Conservation (phyloP, 176 grass and related monocot genomes). For the Cenchrus fungigraminus region DNA sequence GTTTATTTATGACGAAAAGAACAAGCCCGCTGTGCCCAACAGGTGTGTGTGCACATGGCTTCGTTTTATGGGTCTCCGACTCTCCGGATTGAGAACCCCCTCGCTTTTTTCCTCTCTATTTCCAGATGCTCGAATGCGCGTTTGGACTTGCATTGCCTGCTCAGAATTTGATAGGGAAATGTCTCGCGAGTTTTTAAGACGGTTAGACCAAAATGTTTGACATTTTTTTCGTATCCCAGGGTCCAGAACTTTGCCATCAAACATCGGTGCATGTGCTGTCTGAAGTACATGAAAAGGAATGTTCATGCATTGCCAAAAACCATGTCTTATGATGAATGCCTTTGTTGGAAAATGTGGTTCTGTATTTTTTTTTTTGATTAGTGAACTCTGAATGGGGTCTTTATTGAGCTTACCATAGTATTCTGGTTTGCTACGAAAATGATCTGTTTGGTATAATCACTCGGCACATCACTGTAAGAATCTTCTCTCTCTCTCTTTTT, state of each 20-base stretch:
- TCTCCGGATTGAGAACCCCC: background rate
- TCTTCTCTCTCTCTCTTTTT: too few relatives aligned
- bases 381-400: too few relatives aligned
- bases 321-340: background rate
- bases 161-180: background rate
- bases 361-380: too few relatives aligned
- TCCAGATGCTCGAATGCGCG: background rate
- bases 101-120: background rate
- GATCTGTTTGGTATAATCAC: background rate
- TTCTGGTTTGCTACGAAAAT: background rate
- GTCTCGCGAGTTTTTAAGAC: background rate
- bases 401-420: too few relatives aligned
- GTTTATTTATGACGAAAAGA: too few relatives aligned
- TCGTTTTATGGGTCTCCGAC: background rate
- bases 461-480: background rate
- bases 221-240: background rate
- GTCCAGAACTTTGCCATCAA: background rate
- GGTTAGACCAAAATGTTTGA: background rate
- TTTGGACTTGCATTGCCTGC: background rate
- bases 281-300: background rate
- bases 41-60: conserved; percentile 42
- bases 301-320: background rate
- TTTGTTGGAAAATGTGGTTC: background rate
- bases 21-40: background rate
- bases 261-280: too few relatives aligned